phyloP scores from a whole-genome alignment of 1,284 basidiomycete species.

The Naganishia sp. region DNA sequence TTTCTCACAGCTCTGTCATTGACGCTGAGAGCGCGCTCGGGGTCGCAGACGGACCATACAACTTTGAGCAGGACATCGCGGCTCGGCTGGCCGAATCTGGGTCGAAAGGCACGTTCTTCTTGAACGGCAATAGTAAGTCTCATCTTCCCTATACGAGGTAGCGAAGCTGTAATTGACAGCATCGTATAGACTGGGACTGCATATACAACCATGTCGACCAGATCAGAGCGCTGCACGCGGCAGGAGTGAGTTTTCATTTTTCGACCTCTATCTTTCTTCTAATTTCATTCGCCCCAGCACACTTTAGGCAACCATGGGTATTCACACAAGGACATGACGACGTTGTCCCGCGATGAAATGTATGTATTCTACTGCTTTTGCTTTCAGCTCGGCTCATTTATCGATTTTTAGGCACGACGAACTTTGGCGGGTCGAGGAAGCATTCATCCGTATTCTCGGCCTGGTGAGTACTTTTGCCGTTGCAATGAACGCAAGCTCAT shows the following conservation, averaged over 20 bases:
- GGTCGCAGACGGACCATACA: conserved; percentile 56
- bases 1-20: too few relatives aligned
- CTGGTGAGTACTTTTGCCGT: not conserved
- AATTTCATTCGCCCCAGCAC: conserved; percentile 42
- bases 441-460: conserved; percentile 20
- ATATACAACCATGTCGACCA: conserved; percentile 57
- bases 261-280: too few relatives aligned
- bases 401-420: conserved; percentile 21
- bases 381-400: not conserved
- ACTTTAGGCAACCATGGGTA: conserved; percentile 63
- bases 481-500: not conserved
- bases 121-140: conserved; percentile 53
- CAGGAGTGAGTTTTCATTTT: conserved; percentile 38
- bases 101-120: conserved; percentile 62
- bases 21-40: too few relatives aligned
- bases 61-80: conserved; percentile 56
- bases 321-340: conserved; percentile 59
- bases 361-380: not conserved
- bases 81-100: conserved; percentile 50
- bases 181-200: conserved; percentile 53
- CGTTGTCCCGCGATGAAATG: conserved; percentile 40
- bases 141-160: conserved; percentile 44
- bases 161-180: conserved; percentile 51
- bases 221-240: conserved; percentile 44
- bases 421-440: conserved; percentile 52